phyloP scores from a whole-genome alignment of 2,329 filamentous ascomycete genomes.

The Epicoccum sorghinum region DNA sequence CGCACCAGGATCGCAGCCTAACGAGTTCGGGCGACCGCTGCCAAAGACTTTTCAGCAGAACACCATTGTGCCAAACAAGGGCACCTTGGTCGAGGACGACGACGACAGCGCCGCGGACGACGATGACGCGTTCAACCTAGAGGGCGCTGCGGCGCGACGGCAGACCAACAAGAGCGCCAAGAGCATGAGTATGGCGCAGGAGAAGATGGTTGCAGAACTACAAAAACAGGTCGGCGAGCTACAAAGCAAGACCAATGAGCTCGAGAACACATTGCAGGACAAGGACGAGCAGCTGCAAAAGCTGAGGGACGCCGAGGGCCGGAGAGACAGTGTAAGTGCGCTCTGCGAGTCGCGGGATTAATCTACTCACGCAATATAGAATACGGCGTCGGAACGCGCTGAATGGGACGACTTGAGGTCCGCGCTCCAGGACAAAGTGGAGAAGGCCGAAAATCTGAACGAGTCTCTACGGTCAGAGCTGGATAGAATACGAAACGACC shows the following conservation, averaged over 20 bases:
- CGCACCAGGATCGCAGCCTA: slow-evolving; percentile 41
- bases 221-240: slow-evolving; percentile 77
- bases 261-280: slow-evolving; percentile 72
- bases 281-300: slow-evolving; percentile 74
- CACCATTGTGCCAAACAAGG: slow-evolving; percentile 96
- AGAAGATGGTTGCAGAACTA: slow-evolving; percentile 70
- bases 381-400: slow-evolving; percentile 67
- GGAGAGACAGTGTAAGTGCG: slow-evolving; percentile 51
- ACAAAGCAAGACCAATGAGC: slow-evolving; percentile 71
- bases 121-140: slow-evolving; percentile 66
- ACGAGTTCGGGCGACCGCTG: slow-evolving; percentile 75
- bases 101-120: slow-evolving; percentile 62
- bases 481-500: slow-evolving; percentile 72
- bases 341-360: background rate
- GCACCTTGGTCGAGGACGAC: slow-evolving; percentile 94
- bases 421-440: slow-evolving; percentile 74
- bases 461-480: slow-evolving; percentile 80
- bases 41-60: slow-evolving; percentile 93
- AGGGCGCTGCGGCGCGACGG: slow-evolving; percentile 50
- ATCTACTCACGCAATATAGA: slow-evolving; percentile 32
- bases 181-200: slow-evolving; percentile 42
- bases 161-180: slow-evolving; percentile 54
- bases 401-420: slow-evolving; percentile 71
- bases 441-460: slow-evolving; percentile 77
- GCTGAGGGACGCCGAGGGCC: slow-evolving; percentile 64